A percentile compares a stretch with the other conserved stretches of the same genome.
Conservation (phyloP, 345 rosid species). For the Turritis glabra region DNA sequence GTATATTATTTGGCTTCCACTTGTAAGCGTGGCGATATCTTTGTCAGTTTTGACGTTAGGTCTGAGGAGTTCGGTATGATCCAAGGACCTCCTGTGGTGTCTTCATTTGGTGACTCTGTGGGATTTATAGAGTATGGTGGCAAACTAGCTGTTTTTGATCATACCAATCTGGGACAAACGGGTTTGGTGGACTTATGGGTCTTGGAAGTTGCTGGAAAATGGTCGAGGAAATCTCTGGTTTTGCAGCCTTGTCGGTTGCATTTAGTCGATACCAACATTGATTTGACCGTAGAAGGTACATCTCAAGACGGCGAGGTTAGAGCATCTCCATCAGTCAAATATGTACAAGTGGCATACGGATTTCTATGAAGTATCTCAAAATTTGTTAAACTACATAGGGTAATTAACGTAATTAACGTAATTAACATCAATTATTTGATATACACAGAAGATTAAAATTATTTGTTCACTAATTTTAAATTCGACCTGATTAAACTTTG, state of each 20-base stretch:
- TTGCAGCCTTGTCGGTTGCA: slow-evolving; percentile 1
- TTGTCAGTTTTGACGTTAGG: background rate
- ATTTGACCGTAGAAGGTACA: background rate
- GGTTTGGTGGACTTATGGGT: slow-evolving; percentile 4
- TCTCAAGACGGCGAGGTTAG: background rate
- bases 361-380: too few relatives aligned
- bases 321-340: too few relatives aligned
- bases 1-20: background rate
- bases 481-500: too few relatives aligned
- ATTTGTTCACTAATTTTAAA: too few relatives aligned
- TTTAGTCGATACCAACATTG: background rate
- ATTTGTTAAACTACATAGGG: too few relatives aligned
- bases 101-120: background rate
- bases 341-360: too few relatives aligned
- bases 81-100: background rate
- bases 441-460: too few relatives aligned
- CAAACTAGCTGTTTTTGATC: background rate
- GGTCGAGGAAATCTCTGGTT: background rate
- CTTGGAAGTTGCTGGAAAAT: background rate
- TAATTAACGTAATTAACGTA: too few relatives aligned
- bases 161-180: background rate
- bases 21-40: background rate
- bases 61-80: background rate
- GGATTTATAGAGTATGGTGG: slow-evolving; percentile 9
- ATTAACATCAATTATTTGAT: too few relatives aligned